Base-by-base conservation (phyloP, 768 basidiomycete genomes). In the Paxillus ammoniavirescens region DNA sequence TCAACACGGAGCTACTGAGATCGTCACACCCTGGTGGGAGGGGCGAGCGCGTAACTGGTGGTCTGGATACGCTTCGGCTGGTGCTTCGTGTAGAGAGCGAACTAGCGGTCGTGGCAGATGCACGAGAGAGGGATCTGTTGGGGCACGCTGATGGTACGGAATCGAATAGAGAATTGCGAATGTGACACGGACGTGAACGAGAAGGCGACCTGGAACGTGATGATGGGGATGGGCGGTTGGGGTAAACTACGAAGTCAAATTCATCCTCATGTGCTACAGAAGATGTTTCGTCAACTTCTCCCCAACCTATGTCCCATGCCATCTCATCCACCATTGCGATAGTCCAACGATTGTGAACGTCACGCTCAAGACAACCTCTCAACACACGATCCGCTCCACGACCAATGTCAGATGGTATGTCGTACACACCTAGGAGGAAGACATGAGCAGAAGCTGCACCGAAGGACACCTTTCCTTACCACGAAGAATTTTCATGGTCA, bases 401-500 rank as follows among this genome's bases (percentile, higher is more conserved):
- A 5, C 85, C 80, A 54, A 87, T 77, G 36, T 73, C 76, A 30
- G 67, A 57, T 7, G 84, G 86, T 55, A 83, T 72, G 3, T 82
- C 78, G 62, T 82, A 91, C 2, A 71, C 79, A 57, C 88, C 90
- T 92, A 61, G 21, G 42, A 30, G 57, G 38, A 30, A 15, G 49
- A 31, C 30, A 13, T 60, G 54, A 60, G 53, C 42, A 57, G 36
- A 46, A 47, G 26, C 15, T 53, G 28, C 45, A 28, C n/a, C 23
- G 7, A 5, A 15, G 17, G 1, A 8, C 0, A 40, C 36, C 71
- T 72, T 69, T 65, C 77, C 64, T 66, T 72, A 81, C 95, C 93
- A 49, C 86, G 83, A 8, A 96, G 65, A 54, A 99, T 96, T 71
- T 95, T 95, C 82, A 93, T 87, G 48, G 92, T 88, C 53, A 98